These are phyloP conservation scores for Entomortierella parvispora DNA, from an alignment of 192 early-diverging fungal species.

Conservation along the genomic window DNA sequence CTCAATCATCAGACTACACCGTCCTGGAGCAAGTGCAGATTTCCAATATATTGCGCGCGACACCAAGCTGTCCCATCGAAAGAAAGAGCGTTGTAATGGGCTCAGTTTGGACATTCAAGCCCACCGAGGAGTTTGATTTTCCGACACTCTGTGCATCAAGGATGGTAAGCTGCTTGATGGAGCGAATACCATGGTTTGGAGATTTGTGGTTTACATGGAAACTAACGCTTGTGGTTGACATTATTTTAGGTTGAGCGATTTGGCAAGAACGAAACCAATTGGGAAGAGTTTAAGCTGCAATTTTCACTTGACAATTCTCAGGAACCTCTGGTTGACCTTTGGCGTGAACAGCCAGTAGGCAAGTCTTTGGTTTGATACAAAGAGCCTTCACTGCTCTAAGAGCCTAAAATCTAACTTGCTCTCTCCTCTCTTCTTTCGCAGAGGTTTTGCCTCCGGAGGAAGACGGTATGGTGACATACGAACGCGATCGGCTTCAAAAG, in stretches of 20 bases:
- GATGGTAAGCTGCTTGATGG: slow-evolving; percentile 61
- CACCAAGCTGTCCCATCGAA: slow-evolving; percentile 81
- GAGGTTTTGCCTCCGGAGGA: slow-evolving; percentile 42
- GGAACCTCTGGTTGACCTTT: slow-evolving; percentile 7
- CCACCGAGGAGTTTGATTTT: slow-evolving; percentile 67
- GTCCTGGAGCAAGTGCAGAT: slow-evolving; percentile 19
- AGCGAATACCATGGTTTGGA: too few relatives aligned
- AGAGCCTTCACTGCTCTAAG: not conserved
- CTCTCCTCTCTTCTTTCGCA: not conserved
- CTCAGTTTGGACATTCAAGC: slow-evolving; percentile 88
- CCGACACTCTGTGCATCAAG: slow-evolving; percentile 79
- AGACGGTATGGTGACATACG: slow-evolving; percentile 65
- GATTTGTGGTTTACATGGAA: too few relatives aligned
- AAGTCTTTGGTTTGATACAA: not conserved
- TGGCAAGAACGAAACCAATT: slow-evolving; percentile 81
- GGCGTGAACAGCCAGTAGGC: slow-evolving; percentile 15
- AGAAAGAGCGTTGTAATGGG: slow-evolving; percentile 91
- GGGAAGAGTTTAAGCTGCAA: slow-evolving; percentile 77
- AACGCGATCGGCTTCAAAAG: slow-evolving; percentile 61
- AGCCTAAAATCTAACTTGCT: not conserved
- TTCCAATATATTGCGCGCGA: slow-evolving; percentile 55
- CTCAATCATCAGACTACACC: slow-evolving; percentile 28
- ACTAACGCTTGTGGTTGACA: too few relatives aligned
- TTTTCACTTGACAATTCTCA: slow-evolving; percentile 47
- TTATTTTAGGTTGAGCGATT: slow-evolving; percentile 81